These are phyloP conservation scores for Anaeromyces robustus DNA, from an alignment of 192 early-diverging fungal species.

Conservation along the genomic window DNA sequence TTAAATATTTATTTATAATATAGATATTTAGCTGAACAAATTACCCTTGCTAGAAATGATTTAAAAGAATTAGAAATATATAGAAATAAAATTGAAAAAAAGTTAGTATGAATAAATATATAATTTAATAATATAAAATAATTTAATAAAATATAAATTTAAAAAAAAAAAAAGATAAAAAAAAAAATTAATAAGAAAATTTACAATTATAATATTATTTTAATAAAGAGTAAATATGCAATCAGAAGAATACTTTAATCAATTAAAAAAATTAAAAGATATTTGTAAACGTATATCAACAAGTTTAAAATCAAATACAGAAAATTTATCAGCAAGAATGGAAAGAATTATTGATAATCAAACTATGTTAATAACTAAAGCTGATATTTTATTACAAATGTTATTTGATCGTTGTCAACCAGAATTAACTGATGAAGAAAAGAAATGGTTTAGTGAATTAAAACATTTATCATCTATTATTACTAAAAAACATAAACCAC, in stretches of 20 bases:
- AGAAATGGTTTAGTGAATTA: constrained; percentile 24
- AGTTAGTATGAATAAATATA: background rate
- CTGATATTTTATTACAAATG: constrained; percentile 42
- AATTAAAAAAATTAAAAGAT: background rate
- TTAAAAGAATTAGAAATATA: background rate
- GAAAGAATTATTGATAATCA: background rate
- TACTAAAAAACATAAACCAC: background rate
- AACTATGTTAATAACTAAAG: constrained; percentile 20
- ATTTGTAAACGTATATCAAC: background rate
- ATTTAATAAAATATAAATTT: no score
- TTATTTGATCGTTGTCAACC: constrained; percentile 43
- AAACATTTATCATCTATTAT: background rate
- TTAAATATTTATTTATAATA: no score
- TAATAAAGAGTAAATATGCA: background rate
- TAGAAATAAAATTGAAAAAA: background rate
- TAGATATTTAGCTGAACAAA: background rate
- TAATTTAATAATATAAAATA: no score
- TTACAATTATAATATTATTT: no score
- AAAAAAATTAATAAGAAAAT: no score
- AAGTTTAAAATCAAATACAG: background rate
- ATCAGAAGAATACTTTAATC: background rate
- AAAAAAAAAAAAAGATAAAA: background rate
- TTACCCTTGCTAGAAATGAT: background rate
- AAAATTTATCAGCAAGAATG: background rate
- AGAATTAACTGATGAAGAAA: constrained; percentile 38